Conservation (phyloP, 1,284 basidiomycete species). For the Melanopsichium pennsylvanicum region DNA sequence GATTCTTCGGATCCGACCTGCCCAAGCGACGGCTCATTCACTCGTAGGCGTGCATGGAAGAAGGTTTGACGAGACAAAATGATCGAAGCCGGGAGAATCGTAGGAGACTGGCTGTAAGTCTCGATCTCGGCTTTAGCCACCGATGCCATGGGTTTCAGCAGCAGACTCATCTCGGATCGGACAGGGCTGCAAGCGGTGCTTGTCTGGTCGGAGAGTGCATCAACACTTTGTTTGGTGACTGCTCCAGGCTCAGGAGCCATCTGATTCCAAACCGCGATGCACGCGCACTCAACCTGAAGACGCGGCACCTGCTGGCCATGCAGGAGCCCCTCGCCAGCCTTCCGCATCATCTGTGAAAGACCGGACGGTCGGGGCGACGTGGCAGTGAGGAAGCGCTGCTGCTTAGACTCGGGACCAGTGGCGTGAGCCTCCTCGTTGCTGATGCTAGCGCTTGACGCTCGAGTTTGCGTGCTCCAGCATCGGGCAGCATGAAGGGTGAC, state of each 20-base stretch:
- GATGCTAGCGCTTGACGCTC: not conserved
- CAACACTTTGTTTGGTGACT: constrained; percentile 9
- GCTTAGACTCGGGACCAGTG: constrained; percentile 7
- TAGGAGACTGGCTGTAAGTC: constrained; percentile 40
- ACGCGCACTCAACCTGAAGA: constrained; percentile 21
- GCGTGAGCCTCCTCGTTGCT: constrained; percentile 2
- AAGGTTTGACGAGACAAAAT: constrained; percentile 40
- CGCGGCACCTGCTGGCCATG: constrained; percentile 12
- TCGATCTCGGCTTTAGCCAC: constrained; percentile 45
- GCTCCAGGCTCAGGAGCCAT: constrained; percentile 9
- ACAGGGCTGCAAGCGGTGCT: not conserved
- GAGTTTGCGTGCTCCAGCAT: constrained; percentile 31
- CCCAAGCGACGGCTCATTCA: not conserved
- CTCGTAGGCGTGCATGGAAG: constrained; percentile 28
- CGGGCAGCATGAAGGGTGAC: constrained; percentile 26
- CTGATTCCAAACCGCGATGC: constrained; percentile 31
- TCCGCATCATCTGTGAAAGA: constrained; percentile 42
- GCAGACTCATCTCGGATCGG: not conserved
- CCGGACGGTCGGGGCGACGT: constrained; percentile 30
- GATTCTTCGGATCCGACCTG: not conserved
- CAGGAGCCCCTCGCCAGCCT: constrained; percentile 32
- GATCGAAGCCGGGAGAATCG: constrained; percentile 37
- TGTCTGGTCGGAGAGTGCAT: not conserved
- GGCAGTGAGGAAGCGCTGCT: constrained; percentile 2
- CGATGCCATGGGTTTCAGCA: constrained; percentile 3